Evolutionary conservation across 208 protist genomes (phyloP), one percentile per base, ranked within the genome.

Genomic region (Acanthamoeba castellanii): DNA sequence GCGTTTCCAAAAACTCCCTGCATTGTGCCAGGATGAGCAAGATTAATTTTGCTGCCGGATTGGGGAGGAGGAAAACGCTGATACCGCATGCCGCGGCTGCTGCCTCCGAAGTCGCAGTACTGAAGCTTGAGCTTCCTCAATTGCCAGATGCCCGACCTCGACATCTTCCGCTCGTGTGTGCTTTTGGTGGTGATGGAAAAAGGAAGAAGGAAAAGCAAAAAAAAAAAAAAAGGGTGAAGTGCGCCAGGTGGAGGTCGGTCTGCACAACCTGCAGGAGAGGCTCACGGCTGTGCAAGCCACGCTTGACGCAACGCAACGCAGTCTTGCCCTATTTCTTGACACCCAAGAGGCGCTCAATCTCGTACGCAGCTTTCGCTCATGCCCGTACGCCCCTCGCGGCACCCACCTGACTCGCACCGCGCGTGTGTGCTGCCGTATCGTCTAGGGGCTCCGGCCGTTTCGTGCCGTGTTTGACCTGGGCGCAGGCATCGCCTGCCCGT

Each of bases 1-100:
- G 74, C 37, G 74, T 84, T 34, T 84, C 74, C 30, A 84, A 52
- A 55, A 84, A 84, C 14, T 84, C 74, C 4, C 74, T 84, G 42
- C 32, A 27, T 4, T 4, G 3, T 30, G 34, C 18, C 6, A 3
- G 27, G 16, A 61, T 22, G 55, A 61, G 16, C 6, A 61, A 61
- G 55, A 61, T 61, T 61, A 61, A 14, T 61, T 61, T 61, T 22
- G 55, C 9, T 61, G 16, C 16, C 9, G 55, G 16, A 14, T 3
- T 2, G 55, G 55, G 6, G 3, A 61, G 16, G 13, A 13, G 55
- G 20, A 61, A 4, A 11, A 52, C 5, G 34, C 72, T 8, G 20
- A 13, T 47, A 81, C 74, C 74, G 32, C 30, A 84, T 22, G 9
- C 74, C 74, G 2, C 74, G 74, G 22, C 74, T 84, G 37, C 74